Percentiles rank a stretch among this genome's conserved stretches.
Evolutionary conservation across 805 yeast species (phyloP).

Genomic region (Clavispora asparagi): DNA sequence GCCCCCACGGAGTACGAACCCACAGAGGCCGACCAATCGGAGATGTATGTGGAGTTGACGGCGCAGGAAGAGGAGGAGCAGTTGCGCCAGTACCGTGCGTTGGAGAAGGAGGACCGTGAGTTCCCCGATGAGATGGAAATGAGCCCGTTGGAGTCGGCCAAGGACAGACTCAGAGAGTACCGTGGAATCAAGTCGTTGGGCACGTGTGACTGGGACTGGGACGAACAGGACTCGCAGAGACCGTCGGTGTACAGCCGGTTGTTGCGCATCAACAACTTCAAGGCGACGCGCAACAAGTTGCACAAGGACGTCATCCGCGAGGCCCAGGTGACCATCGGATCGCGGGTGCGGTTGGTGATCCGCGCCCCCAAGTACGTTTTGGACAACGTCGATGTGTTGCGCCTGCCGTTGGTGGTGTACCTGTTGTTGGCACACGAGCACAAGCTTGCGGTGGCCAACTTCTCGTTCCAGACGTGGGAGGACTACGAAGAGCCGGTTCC

Average conservation of each 20-base stretch:
- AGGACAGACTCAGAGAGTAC: constrained; percentile 68
- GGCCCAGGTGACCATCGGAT: constrained; percentile 50
- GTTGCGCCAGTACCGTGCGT: constrained; percentile 57
- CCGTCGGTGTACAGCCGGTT: constrained; percentile 79
- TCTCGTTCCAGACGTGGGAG: constrained; percentile 83
- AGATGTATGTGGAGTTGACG: constrained; percentile 65
- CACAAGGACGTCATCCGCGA: constrained; percentile 51
- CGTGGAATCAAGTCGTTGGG: constrained; percentile 84
- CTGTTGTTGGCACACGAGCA: constrained; percentile 83
- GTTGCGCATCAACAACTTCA: constrained; percentile 68
- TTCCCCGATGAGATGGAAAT: constrained; percentile 95
- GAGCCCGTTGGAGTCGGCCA: constrained; percentile 68
- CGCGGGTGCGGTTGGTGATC: constrained; percentile 53
- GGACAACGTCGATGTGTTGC: constrained; percentile 37
- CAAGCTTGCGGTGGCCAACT: constrained; percentile 75
- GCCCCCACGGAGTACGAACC: constrained; percentile 36
- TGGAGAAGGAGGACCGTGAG: constrained; percentile 79
- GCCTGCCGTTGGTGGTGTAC: constrained; percentile 57
- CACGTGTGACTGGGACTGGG: constrained; percentile 80
- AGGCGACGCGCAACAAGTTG: constrained; percentile 66
- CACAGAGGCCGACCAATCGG: constrained; percentile 42
- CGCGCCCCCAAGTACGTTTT: constrained; percentile 48
- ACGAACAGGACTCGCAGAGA: constrained; percentile 69
- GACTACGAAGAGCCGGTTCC: constrained; percentile 82
- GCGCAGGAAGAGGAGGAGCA: constrained; percentile 84